Percentiles rank a stretch among this genome's conserved stretches.
Conservation (phyloP, 2,329 filamentous ascomycete genomes). For the Verticillium dahliae region DNA sequence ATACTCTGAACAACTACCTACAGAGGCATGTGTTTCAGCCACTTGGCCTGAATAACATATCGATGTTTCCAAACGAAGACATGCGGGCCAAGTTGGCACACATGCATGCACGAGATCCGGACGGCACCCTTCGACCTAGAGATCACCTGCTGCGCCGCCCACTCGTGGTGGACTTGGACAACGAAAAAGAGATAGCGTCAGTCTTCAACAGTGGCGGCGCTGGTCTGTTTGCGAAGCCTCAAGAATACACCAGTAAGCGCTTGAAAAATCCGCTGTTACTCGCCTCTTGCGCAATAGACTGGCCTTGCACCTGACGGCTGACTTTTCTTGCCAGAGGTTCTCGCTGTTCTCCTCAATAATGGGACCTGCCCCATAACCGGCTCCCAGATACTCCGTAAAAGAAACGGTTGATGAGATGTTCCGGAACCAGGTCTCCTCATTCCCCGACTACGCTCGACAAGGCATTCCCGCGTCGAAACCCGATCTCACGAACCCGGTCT, state of each 20-base stretch:
- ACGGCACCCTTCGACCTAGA: background rate
- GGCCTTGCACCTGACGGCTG: background rate
- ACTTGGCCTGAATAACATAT: slow-evolving; percentile 30
- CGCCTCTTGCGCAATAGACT: too few relatives aligned
- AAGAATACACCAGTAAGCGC: slow-evolving; percentile 51
- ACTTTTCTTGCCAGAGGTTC: slow-evolving; percentile 36
- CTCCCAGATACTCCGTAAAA: slow-evolving; percentile 43
- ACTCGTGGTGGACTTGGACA: slow-evolving; percentile 26
- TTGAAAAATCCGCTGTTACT: background rate
- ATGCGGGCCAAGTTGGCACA: background rate
- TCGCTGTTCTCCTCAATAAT: slow-evolving; percentile 57
- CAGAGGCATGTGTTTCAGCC: slow-evolving; percentile 35
- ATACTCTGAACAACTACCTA: slow-evolving; percentile 34
- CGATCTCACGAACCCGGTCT: slow-evolving; percentile 36
- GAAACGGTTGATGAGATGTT: slow-evolving; percentile 59
- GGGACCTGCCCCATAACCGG: slow-evolving; percentile 53
- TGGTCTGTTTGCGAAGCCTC: slow-evolving; percentile 52
- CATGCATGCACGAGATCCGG: background rate
- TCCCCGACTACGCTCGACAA: slow-evolving; percentile 44
- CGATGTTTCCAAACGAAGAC: slow-evolving; percentile 25
- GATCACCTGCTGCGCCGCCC: slow-evolving; percentile 27
- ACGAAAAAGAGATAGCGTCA: slow-evolving; percentile 27
- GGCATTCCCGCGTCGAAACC: slow-evolving; percentile 39
- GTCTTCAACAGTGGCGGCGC: slow-evolving; percentile 56
- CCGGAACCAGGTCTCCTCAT: slow-evolving; percentile 51